phyloP scores from a whole-genome alignment of 805 yeast species.

The Ogataea pignaliae region DNA sequence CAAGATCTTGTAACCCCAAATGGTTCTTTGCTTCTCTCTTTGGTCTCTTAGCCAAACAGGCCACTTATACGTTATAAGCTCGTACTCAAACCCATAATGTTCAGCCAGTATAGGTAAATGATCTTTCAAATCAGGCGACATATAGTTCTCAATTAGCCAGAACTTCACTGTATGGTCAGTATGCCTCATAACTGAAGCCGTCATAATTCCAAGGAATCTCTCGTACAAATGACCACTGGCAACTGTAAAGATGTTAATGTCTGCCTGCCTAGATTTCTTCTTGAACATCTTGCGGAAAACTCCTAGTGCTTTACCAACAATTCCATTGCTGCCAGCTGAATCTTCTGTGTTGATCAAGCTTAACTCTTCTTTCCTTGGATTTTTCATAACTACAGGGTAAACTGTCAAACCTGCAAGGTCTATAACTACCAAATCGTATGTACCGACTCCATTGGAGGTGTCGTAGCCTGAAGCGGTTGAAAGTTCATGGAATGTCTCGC shows the following conservation, averaged over 20 bases:
- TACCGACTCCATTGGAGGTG: not conserved
- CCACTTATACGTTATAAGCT: conserved; percentile 85
- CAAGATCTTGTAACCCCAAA: conserved; percentile 86
- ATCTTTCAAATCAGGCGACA: conserved; percentile 64
- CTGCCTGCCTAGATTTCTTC: conserved; percentile 40
- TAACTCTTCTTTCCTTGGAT: conserved; percentile 32
- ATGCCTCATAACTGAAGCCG: conserved; percentile 65
- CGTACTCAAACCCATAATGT: conserved; percentile 61
- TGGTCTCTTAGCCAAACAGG: conserved; percentile 85
- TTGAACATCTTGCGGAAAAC: conserved; percentile 4
- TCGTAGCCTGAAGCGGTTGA: too few relatives aligned
- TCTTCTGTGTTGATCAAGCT: conserved; percentile 10
- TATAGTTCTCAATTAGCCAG: conserved; percentile 81
- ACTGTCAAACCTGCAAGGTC: conserved; percentile 43
- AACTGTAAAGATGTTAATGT: conserved; percentile 73
- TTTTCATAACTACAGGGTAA: conserved; percentile 38
- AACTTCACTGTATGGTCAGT: conserved; percentile 66
- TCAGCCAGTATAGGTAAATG: conserved; percentile 57
- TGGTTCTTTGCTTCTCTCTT: conserved; percentile 68
- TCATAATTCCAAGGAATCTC: conserved; percentile 72
- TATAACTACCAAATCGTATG: conserved; percentile 31
- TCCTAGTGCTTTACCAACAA: conserved; percentile 1
- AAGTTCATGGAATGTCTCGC: conserved; percentile 10
- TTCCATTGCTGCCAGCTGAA: conserved; percentile 1
- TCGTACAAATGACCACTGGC: conserved; percentile 83